A percentile compares a stretch with the other conserved stretches of the same genome.
Conservation (phyloP, 2,329 filamentous ascomycete genomes). For the Periglandula ipomoeae region DNA sequence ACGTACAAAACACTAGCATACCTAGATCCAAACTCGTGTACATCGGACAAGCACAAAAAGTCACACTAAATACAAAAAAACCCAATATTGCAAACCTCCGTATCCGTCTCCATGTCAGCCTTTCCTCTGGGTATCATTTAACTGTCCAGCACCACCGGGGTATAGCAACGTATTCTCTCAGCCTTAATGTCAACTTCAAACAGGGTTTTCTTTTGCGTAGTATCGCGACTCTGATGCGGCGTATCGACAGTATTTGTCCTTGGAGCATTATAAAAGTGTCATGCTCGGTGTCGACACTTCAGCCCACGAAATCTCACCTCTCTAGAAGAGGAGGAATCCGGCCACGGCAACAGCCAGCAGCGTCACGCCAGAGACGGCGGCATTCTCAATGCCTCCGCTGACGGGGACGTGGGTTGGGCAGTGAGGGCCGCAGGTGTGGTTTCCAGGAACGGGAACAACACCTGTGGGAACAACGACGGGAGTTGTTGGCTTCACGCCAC, state of each 20-base stretch:
- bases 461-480: background rate
- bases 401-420: background rate
- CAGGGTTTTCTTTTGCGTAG: background rate
- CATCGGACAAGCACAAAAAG: background rate
- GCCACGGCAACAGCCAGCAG: conserved; percentile 6
- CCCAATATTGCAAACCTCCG: background rate
- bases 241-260: background rate
- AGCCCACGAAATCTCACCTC: background rate
- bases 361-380: conserved; percentile 1
- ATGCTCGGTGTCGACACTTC: background rate
- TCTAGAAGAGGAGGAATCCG: conserved; percentile 1
- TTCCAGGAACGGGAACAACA: background rate
- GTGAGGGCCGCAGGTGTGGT: background rate
- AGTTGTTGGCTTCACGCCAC: background rate
- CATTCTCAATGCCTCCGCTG: background rate
- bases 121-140: background rate
- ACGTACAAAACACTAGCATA: too few species aligned
- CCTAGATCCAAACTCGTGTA: background rate
- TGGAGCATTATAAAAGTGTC: background rate
- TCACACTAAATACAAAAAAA: too few species aligned
- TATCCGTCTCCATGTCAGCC: background rate
- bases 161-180: background rate
- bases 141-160: background rate
- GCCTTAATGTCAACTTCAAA: background rate
- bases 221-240: background rate